Percentiles rank a stretch among this genome's conserved stretches.
phyloP scores from a whole-genome alignment of 345 rosid species.

The Jatropha curcas region DNA sequence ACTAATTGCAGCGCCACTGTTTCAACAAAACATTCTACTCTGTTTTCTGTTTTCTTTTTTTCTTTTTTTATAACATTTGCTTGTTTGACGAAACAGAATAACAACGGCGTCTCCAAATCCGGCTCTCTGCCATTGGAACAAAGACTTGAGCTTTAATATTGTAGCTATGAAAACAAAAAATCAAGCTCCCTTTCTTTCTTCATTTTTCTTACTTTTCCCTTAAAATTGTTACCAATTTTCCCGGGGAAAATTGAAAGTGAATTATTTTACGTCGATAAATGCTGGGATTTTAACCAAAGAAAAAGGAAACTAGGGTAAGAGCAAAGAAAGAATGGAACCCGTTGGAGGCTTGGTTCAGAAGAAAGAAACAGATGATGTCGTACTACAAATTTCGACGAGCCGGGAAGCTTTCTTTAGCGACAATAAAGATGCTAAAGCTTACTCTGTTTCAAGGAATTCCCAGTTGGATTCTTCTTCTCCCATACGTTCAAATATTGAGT shows the following conservation, averaged over 20 bases:
- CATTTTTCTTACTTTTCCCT: no score
- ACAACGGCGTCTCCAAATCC: no score
- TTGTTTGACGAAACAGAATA: no score
- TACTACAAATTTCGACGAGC: conserved; percentile 35
- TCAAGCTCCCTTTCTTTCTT: no score
- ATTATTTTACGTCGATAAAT: not conserved
- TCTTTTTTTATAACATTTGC: no score
- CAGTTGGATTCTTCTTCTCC: conserved; percentile 24
- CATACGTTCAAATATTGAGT: conserved; percentile 15
- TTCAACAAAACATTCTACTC: not conserved
- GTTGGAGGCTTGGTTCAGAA: conserved; percentile 25
- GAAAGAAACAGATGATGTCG: conserved; percentile 39
- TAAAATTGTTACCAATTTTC: no score
- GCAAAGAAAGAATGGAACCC: conserved; percentile 25
- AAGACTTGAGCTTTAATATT: no score
- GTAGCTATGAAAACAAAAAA: no score
- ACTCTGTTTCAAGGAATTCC: conserved; percentile 5
- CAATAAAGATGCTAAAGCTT: not conserved
- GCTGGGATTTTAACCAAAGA: not conserved
- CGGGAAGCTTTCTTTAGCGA: conserved; percentile 12
- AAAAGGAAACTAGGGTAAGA: not conserved
- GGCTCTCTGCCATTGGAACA: no score
- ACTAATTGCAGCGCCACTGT: no score
- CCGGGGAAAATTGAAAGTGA: not conserved
- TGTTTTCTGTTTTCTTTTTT: not conserved